phyloP scores from a whole-genome alignment of 2,329 filamentous ascomycete genomes.

The Botrytis aclada region DNA sequence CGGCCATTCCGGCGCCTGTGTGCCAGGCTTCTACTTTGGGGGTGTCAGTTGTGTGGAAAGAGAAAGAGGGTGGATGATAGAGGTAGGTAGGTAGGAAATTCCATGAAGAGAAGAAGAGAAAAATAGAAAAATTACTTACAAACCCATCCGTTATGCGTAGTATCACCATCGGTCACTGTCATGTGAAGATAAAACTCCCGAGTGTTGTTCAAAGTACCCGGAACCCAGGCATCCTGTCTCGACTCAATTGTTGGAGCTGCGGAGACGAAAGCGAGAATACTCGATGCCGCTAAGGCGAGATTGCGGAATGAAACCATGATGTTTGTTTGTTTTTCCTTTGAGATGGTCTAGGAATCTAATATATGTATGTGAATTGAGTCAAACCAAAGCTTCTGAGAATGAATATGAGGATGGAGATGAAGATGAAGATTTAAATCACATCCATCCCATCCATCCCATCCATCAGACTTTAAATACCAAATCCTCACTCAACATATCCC shows the following conservation, averaged over 20 bases:
- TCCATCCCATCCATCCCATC: background rate
- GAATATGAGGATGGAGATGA: too few species aligned
- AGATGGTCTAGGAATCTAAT: background rate
- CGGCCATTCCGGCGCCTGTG: slow-evolving; percentile 29
- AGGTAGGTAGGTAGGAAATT: background rate
- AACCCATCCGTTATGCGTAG: slow-evolving; percentile 25
- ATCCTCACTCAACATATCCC: background rate
- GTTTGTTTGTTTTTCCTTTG: background rate
- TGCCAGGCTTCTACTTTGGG: slow-evolving; percentile 29
- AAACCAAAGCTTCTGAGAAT: background rate
- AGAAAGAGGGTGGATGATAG: too few species aligned
- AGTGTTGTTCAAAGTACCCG: slow-evolving; percentile 30
- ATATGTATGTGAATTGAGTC: background rate
- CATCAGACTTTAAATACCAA: slow-evolving; percentile 3
- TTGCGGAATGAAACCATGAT: slow-evolving; percentile 25
- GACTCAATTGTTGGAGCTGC: slow-evolving; percentile 17
- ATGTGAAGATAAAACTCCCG: slow-evolving; percentile 32
- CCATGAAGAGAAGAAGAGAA: background rate
- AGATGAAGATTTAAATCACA: background rate
- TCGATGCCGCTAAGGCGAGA: slow-evolving; percentile 23
- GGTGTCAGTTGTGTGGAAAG: slow-evolving; percentile 7
- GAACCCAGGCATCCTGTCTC: slow-evolving; percentile 22
- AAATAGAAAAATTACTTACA: slow-evolving; percentile 17
- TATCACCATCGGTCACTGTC: slow-evolving; percentile 17
- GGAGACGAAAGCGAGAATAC: slow-evolving; percentile 19